Evolutionary conservation across 305 asterid genomes (phyloP).

Genomic region (Fraxinus velutina): DNA sequence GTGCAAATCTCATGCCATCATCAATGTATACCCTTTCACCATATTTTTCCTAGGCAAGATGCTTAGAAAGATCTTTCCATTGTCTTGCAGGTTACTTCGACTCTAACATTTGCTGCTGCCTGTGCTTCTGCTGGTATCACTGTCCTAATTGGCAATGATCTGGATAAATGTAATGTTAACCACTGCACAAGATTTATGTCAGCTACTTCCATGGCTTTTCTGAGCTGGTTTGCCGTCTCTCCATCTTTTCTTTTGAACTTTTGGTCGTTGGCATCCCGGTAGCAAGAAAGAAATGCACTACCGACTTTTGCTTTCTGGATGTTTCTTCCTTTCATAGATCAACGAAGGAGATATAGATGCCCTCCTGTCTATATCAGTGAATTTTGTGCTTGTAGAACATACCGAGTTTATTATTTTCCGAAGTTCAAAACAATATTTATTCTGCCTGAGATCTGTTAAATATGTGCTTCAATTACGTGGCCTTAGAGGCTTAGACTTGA

Average conservation of each 20-base stretch:
- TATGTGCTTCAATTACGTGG: not conserved
- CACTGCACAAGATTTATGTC: conserved; percentile 87
- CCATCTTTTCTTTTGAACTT: conserved; percentile 78
- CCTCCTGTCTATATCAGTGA: conserved; percentile 10
- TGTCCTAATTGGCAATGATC: conserved; percentile 81
- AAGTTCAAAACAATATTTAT: conserved; percentile 6
- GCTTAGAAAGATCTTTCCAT: not conserved
- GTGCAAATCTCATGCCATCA: not conserved
- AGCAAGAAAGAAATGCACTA: not conserved
- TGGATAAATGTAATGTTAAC: conserved; percentile 57
- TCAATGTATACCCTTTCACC: not conserved
- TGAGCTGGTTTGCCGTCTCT: conserved; percentile 81
- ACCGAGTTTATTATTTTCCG: not conserved
- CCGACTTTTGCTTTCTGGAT: conserved; percentile 13
- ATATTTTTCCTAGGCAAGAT: not conserved
- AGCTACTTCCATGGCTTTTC: conserved; percentile 90
- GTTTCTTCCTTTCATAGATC: not conserved
- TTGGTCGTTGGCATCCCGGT: conserved; percentile 78
- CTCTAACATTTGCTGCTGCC: conserved; percentile 91
- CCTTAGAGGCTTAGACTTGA: not conserved
- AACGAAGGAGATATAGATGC: conserved; percentile 5
- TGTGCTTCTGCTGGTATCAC: conserved; percentile 96
- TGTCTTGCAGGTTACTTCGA: conserved; percentile 69
- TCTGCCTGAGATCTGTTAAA: not conserved
- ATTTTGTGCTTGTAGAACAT: conserved; percentile 3